These are phyloP conservation scores for Adansonia digitata DNA, from an alignment of 345 rosid species.

Conservation along the genomic window DNA sequence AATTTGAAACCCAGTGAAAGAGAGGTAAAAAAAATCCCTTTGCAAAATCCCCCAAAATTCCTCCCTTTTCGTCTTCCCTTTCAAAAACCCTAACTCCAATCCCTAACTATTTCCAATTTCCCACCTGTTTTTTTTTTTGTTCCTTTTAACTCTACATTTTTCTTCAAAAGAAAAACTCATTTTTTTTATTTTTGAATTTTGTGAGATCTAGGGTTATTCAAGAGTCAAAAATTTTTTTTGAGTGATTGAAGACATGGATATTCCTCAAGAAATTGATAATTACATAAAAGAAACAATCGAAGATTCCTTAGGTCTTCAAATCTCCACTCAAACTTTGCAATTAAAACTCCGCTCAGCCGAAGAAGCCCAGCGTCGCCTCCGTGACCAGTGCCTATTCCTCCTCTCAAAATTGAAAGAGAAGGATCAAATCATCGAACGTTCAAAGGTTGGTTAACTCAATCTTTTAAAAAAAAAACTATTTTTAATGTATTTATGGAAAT, in stretches of 20 bases:
- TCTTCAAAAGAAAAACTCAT: background rate
- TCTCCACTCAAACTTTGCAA: conserved; percentile 45
- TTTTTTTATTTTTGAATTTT: background rate
- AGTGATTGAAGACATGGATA: conserved; percentile 32
- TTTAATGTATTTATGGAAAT: background rate
- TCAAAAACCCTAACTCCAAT: background rate
- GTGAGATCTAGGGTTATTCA: background rate
- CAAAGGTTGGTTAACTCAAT: conserved; percentile 38
- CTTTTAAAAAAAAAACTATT: background rate
- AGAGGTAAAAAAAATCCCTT: too few species aligned
- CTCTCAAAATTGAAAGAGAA: conserved; percentile 48
- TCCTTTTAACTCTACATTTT: background rate
- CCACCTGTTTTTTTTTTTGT: background rate
- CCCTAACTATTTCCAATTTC: background rate
- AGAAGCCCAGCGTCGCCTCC: conserved; percentile 50
- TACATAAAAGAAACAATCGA: conserved; percentile 62
- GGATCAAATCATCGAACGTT: conserved; percentile 47
- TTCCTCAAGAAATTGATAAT: conserved; percentile 49
- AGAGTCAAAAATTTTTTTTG: background rate
- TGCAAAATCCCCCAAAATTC: too few species aligned
- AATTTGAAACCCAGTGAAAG: conserved; percentile 7
- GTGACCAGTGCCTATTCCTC: conserved; percentile 34
- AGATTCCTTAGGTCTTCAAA: conserved; percentile 55
- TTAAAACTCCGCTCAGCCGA: conserved; percentile 50
- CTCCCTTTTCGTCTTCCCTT: background rate